Percentiles rank a stretch among this genome's conserved stretches.
Conservation (phyloP, 208 protist species). For the Leishmania braziliensis region DNA sequence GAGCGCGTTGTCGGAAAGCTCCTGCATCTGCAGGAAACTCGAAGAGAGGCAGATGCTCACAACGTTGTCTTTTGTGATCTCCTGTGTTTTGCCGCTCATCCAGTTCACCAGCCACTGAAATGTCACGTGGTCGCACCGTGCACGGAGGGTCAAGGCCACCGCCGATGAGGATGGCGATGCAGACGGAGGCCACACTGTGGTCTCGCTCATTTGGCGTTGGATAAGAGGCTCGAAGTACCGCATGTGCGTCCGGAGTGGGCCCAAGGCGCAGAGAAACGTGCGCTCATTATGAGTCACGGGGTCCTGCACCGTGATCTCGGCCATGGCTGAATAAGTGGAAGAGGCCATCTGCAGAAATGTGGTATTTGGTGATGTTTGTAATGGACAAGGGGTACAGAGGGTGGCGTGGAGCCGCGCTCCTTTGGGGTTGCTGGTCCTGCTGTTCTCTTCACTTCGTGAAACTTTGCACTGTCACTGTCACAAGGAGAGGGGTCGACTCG, state of each 20-base stretch:
- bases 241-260: constrained; percentile 56
- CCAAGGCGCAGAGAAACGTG: constrained; percentile 51
- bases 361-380: background rate
- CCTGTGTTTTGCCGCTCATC: constrained; percentile 39
- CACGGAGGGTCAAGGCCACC: constrained; percentile 46
- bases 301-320: constrained; percentile 72
- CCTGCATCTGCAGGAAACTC: constrained; percentile 69
- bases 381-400: background rate
- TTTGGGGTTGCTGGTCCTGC: background rate
- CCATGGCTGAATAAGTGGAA: constrained; percentile 8
- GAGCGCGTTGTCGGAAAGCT: constrained; percentile 58
- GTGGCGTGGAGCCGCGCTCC: background rate
- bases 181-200: constrained; percentile 1
- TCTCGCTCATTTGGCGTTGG: constrained; percentile 36
- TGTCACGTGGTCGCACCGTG: constrained; percentile 67
- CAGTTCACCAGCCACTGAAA: constrained; percentile 80
- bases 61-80: constrained; percentile 52
- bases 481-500: background rate
- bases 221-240: constrained; percentile 70
- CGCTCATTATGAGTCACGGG: constrained; percentile 35
- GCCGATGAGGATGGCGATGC: constrained; percentile 2
- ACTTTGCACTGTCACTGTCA: background rate
- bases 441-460: background rate
- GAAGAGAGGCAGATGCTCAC: constrained; percentile 73
- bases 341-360: constrained; percentile 3